phyloP scores from a whole-genome alignment of 768 basidiomycete genomes.

The Psilocybe sp. region DNA sequence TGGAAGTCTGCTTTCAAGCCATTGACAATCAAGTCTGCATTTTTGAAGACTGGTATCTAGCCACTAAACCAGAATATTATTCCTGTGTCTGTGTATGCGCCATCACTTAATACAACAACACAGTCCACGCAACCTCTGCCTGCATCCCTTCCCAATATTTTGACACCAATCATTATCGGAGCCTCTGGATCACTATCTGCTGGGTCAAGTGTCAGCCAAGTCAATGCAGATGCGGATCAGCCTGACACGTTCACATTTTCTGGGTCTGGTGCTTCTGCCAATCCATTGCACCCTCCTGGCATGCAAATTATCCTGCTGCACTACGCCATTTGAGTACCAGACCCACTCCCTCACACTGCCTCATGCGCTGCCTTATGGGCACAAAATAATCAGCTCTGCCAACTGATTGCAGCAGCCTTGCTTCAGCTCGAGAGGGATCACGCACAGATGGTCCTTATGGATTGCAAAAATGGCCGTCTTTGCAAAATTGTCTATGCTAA shows the following conservation, averaged over 20 bases:
- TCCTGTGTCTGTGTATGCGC: neutral
- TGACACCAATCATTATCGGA: neutral
- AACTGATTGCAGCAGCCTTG: neutral
- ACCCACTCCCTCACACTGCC: neutral
- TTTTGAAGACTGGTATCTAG: slow-evolving; percentile 16
- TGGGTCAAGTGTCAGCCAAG: neutral
- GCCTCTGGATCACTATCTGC: neutral
- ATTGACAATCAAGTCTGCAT: slow-evolving; percentile 18
- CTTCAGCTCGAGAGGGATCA: slow-evolving; percentile 11
- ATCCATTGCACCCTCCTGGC: too few relatives aligned
- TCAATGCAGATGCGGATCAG: too few relatives aligned
- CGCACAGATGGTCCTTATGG: slow-evolving; percentile 18
- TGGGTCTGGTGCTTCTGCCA: too few relatives aligned
- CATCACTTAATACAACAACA: slow-evolving; percentile 9
- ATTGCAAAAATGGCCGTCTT: slow-evolving; percentile 13
- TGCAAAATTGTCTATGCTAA: neutral
- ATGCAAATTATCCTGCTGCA: too few relatives aligned
- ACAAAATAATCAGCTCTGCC: slow-evolving; percentile 1
- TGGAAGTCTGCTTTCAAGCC: slow-evolving; percentile 13
- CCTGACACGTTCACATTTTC: too few relatives aligned
- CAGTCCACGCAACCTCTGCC: slow-evolving; percentile 10
- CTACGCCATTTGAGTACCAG: too few relatives aligned
- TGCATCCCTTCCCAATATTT: slow-evolving; percentile 2
- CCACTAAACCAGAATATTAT: slow-evolving; percentile 17
- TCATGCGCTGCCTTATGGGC: neutral